Evolutionary conservation across 2,329 filamentous ascomycete genomes (phyloP), one percentile per base, ranked within the genome.

Genomic region (Epicoccum sorghinum): DNA sequence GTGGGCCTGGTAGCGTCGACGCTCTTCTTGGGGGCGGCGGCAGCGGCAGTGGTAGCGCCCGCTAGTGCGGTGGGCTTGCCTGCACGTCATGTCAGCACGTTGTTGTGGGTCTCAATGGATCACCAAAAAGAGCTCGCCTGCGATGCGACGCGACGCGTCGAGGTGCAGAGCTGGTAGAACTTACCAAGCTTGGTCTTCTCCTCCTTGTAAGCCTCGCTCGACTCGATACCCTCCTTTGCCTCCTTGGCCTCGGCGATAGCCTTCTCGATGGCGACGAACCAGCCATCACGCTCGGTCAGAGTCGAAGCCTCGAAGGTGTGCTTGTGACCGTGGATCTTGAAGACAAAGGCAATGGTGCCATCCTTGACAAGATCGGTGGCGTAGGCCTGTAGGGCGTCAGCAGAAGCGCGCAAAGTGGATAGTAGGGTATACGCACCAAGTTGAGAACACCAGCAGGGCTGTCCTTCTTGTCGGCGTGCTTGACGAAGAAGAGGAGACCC

Each of bases 401-500:
- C n/a, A 49, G 8, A 47, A 18, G 14, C 7, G 12, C 7, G 30
- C 22, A 14, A n/a, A 18, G 23, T 30, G 29, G 27, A 18, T 14
- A 29, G 29, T 49, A 12, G 13, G 54, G 18, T 18, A 18, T 50
- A 75, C 89, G 72, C 84, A 96, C 91, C 75, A 97, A 80, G 78
- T 91, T 90, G 76, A 98, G 88, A 68, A 95, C 87, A 70, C 91
- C 89, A 65, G 87, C 83, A 57, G 93, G 93, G 56, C 84, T 83
- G 62, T 85, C 82, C 86, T 96, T 96, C 79, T 96, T 89, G 70
- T 86, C 84, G 47, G 84, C 82, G 78, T 90, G 88, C 86, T 93
- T 92, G 78, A 89, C 88, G 78, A 91, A 90, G 84, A 96, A 96
- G 37, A 98, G 82, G 18, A 98, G 89, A 72, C 95, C 95, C 83